A percentile compares a stretch with the other conserved stretches of the same genome.
Evolutionary conservation across 495 filamentous ascomycete species (phyloP).

Genomic region (Hypoxylon fuscum): DNA sequence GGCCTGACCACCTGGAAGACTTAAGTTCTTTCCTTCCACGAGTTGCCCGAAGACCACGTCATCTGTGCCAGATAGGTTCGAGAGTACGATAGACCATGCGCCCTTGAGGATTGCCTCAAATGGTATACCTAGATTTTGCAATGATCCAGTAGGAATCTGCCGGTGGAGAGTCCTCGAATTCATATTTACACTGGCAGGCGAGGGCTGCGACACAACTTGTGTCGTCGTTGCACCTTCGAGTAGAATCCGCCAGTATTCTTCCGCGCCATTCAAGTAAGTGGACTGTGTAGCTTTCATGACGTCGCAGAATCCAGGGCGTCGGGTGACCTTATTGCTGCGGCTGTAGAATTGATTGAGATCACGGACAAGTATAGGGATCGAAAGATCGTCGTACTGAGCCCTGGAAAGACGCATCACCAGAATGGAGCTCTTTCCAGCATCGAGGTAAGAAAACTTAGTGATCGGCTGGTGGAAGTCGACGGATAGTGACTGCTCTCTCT

Average conservation of each 20-base stretch:
- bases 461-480: conserved; percentile 52
- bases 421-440: conserved; percentile 56
- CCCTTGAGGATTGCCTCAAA: conserved; percentile 57
- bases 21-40: conserved; percentile 47
- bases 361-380: conserved; percentile 51
- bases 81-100: conserved; percentile 56
- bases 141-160: conserved; percentile 47
- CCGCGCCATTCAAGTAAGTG: conserved; percentile 46
- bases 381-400: conserved; percentile 58
- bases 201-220: conserved; percentile 51
- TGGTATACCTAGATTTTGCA: conserved; percentile 39
- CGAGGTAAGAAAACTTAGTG: conserved; percentile 58
- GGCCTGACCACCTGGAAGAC: conserved; percentile 45
- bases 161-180: conserved; percentile 49
- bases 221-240: conserved; percentile 55
- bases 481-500: conserved; percentile 49
- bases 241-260: conserved; percentile 53
- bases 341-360: conserved; percentile 56
- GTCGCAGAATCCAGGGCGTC: conserved; percentile 54
- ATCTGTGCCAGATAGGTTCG: conserved; percentile 47
- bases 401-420: conserved; percentile 55
- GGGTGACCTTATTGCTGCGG: conserved; percentile 42
- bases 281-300: conserved; percentile 49
- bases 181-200: conserved; percentile 47
- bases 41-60: conserved; percentile 61